These are phyloP conservation scores for Epichloe gansuensis DNA, from an alignment of 2,329 filamentous ascomycete genomes.

Conservation along the genomic window DNA sequence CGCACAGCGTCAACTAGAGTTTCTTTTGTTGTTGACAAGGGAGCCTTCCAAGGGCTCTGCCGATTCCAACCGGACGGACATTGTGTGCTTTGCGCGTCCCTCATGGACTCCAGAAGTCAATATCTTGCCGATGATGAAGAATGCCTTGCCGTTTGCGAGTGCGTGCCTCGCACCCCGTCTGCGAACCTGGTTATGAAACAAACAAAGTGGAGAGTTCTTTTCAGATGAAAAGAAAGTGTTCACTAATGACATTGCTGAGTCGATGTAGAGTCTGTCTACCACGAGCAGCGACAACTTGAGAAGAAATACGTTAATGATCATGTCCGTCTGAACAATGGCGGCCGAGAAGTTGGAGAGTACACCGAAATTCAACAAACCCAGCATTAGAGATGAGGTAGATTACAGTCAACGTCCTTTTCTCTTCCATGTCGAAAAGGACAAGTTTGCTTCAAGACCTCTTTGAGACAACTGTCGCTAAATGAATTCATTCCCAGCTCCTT, in stretches of 20 bases:
- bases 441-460: background rate
- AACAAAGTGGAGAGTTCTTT: constrained; percentile 1
- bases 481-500: constrained; percentile 6
- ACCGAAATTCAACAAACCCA: constrained; percentile 17
- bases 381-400: constrained; percentile 21
- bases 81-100: background rate
- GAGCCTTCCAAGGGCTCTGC: background rate
- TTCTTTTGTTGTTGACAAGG: background rate
- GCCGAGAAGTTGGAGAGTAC: constrained; percentile 18
- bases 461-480: background rate
- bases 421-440: background rate
- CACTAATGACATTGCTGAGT: constrained; percentile 4
- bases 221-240: constrained; percentile 4
- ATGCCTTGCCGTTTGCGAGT: background rate
- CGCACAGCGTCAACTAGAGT: background rate
- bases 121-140: background rate
- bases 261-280: background rate
- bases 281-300: background rate
- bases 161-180: constrained; percentile 6
- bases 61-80: background rate
- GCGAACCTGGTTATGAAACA: constrained; percentile 16
- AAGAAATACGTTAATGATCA: background rate
- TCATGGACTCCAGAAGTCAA: background rate
- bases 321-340: background rate
- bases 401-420: background rate